Evolutionary conservation across 208 protist species (phyloP).

Genomic region (Trypanosoma scelopori): DNA sequence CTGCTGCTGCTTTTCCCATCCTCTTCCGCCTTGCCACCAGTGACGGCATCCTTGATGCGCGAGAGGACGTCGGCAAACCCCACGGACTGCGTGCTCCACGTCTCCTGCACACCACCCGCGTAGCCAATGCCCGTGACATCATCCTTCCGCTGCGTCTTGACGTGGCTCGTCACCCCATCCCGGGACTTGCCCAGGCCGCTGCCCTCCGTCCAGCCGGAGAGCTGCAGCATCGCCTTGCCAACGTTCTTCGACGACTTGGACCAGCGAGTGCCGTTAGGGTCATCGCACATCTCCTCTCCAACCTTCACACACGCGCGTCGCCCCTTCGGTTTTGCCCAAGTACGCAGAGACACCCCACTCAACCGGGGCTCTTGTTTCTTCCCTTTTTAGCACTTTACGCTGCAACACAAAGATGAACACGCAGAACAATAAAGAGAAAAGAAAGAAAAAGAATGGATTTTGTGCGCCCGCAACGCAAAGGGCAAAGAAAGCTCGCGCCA

Average conservation of each 20-base stretch:
- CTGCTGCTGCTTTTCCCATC: slow-evolving; percentile 18
- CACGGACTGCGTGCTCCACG: slow-evolving; percentile 85
- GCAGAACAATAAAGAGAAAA: slow-evolving; percentile 6
- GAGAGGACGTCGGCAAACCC: slow-evolving; percentile 85
- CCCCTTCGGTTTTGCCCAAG: too few species aligned
- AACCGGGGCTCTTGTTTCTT: not conserved
- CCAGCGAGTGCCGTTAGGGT: slow-evolving; percentile 88
- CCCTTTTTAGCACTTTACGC: slow-evolving; percentile 8
- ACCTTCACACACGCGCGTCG: not conserved
- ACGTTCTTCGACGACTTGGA: slow-evolving; percentile 75
- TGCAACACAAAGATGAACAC: not conserved
- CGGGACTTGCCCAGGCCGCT: slow-evolving; percentile 83
- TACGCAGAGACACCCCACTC: too few species aligned
- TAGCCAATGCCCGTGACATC: slow-evolving; percentile 89
- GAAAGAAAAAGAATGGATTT: not conserved
- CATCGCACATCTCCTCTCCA: slow-evolving; percentile 48
- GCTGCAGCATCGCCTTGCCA: slow-evolving; percentile 86
- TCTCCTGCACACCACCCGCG: slow-evolving; percentile 72
- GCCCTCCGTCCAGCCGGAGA: slow-evolving; percentile 91
- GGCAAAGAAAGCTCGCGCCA: too few species aligned
- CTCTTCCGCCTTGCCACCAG: slow-evolving; percentile 32
- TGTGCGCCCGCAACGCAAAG: too few species aligned
- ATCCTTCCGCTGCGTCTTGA: slow-evolving; percentile 89
- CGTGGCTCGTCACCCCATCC: slow-evolving; percentile 78
- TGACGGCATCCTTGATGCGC: slow-evolving; percentile 55